phyloP scores from a whole-genome alignment of 73 alveolate species.

The Stentor coeruleus region DNA sequence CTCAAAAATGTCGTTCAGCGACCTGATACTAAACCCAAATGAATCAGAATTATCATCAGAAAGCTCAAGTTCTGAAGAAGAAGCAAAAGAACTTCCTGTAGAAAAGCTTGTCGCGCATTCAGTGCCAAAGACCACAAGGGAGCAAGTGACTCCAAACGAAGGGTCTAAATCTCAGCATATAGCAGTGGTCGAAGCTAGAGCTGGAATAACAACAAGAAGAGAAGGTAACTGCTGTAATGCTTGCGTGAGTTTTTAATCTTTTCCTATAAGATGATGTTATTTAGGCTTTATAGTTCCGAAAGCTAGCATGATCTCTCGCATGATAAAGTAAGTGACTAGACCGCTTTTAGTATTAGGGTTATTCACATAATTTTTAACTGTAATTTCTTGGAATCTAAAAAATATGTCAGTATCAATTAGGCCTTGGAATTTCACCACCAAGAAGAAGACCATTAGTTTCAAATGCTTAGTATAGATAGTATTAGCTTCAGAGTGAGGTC shows the following conservation, averaged over 20 bases:
- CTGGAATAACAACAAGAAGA: neutral
- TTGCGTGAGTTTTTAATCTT: neutral
- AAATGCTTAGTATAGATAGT: neutral
- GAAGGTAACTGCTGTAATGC: neutral
- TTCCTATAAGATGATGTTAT: no score
- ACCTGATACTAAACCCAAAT: neutral
- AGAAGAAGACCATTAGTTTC: slow-evolving; percentile 18
- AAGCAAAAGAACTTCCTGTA: neutral
- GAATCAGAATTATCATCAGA: neutral
- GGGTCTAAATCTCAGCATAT: neutral
- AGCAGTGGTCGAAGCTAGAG: neutral
- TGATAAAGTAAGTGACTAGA: slow-evolving; percentile 4
- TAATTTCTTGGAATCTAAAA: neutral
- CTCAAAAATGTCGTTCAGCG: neutral
- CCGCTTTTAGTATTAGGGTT: slow-evolving; percentile 11
- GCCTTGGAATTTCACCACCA: slow-evolving; percentile 17
- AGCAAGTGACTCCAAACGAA: neutral
- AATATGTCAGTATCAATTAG: neutral
- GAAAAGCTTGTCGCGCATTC: neutral
- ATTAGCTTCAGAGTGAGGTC: slow-evolving; percentile 24
- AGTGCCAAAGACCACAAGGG: neutral
- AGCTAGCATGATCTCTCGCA: slow-evolving; percentile 6
- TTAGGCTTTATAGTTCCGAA: slow-evolving; percentile 13
- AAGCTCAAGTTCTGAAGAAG: neutral
- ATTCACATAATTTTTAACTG: neutral